Base-by-base conservation (phyloP, 495 filamentous ascomycete species). In the Neurospora terricola region DNA sequence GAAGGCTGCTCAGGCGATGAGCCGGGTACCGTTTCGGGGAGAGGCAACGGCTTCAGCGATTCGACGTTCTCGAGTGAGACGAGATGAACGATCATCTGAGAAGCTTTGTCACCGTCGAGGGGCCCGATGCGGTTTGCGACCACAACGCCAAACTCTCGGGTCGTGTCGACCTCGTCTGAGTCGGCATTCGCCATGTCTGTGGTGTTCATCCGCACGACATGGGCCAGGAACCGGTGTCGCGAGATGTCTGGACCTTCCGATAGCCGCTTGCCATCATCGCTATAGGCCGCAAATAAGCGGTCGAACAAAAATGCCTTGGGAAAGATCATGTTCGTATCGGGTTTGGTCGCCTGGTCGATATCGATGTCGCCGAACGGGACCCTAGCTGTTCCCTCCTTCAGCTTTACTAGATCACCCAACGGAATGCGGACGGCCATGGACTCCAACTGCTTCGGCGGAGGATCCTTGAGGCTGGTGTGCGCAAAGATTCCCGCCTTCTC, bases 191-290 rank as follows among this genome's bases (percentile, higher is more conserved):
- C 43, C 70, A 54, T 71, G 11, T 38, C 39, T 0, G 39, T 66
- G 11, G 42, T 81, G 70, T 83, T 83, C 69, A 87, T 80, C 9
- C 81, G 76, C 0, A 85, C 82, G 0, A 85, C 81, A 59, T 88
- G 86, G 0, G 86, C 75, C 4, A 86, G 73, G 37, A 74, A 86
- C 30, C 80, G 77, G 77, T 74, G 73, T 48, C 36, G 36, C 4
- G 73, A 72, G 0, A 75, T 18, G 14, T 71, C 12, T 5, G 45
- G n/a, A 39, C 14, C 5, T 1, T 23, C 48, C 5, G 48, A 2
- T 10, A 36, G n/a, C 36, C 5, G 10, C 0, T 34, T 2, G 0
- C 37, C 38, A 10, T 70, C 1, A 5, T 30, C 69, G 14, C 69
- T n/a, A 7, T 59, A 75, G 1, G 5, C 7, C 1, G 68, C 5